Conservation (phyloP, 352 stramenopile species). For the Pythium apleroticum region DNA sequence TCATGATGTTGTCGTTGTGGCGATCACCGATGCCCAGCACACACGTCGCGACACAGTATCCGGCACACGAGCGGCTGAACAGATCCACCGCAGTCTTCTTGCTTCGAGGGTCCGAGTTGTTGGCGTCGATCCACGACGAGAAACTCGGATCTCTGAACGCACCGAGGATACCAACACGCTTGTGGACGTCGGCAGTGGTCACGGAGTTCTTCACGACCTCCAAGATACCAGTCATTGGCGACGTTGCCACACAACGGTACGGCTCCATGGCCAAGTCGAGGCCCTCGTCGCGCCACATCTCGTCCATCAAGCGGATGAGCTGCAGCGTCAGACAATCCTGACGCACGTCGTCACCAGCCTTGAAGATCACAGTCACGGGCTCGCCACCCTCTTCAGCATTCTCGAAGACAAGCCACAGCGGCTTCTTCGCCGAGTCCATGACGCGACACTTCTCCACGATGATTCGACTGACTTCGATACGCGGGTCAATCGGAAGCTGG, state of each 20-base stretch:
- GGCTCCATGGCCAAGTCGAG: conserved; percentile 91
- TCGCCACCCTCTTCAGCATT: conserved; percentile 77
- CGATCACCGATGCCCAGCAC: conserved; percentile 94
- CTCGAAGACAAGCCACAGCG: conserved; percentile 88
- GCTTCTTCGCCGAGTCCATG: conserved; percentile 90
- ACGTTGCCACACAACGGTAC: conserved; percentile 92
- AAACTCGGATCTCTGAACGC: conserved; percentile 86
- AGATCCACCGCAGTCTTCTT: conserved; percentile 73
- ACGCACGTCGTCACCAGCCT: conserved; percentile 93
- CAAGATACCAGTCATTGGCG: conserved; percentile 89
- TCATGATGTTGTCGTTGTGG: conserved; percentile 97
- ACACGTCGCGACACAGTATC: conserved; percentile 94
- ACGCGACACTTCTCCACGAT: conserved; percentile 88
- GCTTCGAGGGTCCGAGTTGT: conserved; percentile 70
- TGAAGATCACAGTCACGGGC: conserved; percentile 91
- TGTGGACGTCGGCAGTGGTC: conserved; percentile 93
- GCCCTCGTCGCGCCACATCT: conserved; percentile 91
- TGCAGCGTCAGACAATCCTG: conserved; percentile 94
- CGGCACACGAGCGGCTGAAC: conserved; percentile 87
- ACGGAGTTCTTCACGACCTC: conserved; percentile 92
- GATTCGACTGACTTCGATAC: conserved; percentile 83
- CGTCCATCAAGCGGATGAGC: conserved; percentile 91
- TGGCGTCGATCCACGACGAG: conserved; percentile 79
- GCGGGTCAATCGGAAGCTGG: conserved; percentile 82
- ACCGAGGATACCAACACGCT: conserved; percentile 77